A percentile compares a stretch with the other conserved stretches of the same genome.
Evolutionary conservation across 192 early-diverging fungal genomes (phyloP).

Genomic region (Rhizoclosmatium sp.): DNA sequence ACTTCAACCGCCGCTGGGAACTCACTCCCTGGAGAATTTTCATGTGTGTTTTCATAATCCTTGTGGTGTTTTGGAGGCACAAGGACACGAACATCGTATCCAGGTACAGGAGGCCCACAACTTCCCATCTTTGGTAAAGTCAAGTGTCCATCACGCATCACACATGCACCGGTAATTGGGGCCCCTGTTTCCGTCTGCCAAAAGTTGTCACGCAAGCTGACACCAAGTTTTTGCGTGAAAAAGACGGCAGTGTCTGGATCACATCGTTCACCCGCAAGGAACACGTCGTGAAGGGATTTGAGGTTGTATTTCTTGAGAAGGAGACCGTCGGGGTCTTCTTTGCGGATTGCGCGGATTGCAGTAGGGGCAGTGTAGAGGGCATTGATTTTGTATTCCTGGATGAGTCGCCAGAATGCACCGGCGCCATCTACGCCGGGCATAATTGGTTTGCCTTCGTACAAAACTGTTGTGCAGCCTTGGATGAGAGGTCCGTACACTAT

Average conservation of each 20-base stretch:
- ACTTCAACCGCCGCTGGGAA: background rate
- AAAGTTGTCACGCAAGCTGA: slow-evolving; percentile 80
- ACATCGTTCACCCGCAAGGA: slow-evolving; percentile 83
- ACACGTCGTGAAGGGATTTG: slow-evolving; percentile 68
- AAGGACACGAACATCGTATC: slow-evolving; percentile 73
- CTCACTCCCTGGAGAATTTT: slow-evolving; percentile 10
- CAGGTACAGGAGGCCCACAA: slow-evolving; percentile 82
- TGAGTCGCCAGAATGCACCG: slow-evolving; percentile 80
- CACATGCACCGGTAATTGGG: slow-evolving; percentile 80
- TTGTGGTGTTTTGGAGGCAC: slow-evolving; percentile 37
- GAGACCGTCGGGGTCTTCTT: slow-evolving; percentile 73
- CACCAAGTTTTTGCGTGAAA: slow-evolving; percentile 53
- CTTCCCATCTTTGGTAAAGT: slow-evolving; percentile 62
- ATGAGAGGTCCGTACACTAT: slow-evolving; percentile 84
- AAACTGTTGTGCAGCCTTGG: slow-evolving; percentile 76
- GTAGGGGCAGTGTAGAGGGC: slow-evolving; percentile 87
- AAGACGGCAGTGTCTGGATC: slow-evolving; percentile 77
- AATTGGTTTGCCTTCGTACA: slow-evolving; percentile 85
- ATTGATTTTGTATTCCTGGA: slow-evolving; percentile 78
- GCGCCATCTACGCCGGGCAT: slow-evolving; percentile 77
- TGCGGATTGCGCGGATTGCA: slow-evolving; percentile 71
- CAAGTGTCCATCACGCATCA: slow-evolving; percentile 35
- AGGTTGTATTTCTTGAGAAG: slow-evolving; percentile 69
- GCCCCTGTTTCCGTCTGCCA: slow-evolving; percentile 90
- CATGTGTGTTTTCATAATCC: background rate